Evolutionary conservation across 306 rosid genomes (phyloP), one percentile per base, ranked within the genome.

Genomic region (Vicia faba): DNA sequence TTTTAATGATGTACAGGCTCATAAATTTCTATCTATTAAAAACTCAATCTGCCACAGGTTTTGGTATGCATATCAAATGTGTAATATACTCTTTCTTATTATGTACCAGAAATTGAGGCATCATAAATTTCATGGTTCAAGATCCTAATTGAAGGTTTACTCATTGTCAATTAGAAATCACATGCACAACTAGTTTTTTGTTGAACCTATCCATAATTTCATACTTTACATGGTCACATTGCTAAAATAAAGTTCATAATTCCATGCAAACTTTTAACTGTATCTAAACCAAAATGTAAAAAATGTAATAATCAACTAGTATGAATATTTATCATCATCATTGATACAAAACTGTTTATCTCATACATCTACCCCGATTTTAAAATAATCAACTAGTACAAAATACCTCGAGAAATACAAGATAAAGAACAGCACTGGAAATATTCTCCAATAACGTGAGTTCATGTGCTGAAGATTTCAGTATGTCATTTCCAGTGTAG

Each of bases 401-500:
- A 29, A 5, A 73, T 6, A 33, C 45, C 65, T 54, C 49, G 13
- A 65, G 59, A 65, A 73, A 51, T 40, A 38, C 9, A 6, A 51
- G 33, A 39, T 39, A 53, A 13, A 31, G 7, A 44, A 56, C 66
- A 44, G 14, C 56, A 13, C 33, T 7, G 2, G 60, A 40, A 36
- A 33, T 19, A 14, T 44, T 55, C 13, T 36, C 66, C 51, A 25
- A 69, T 54, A 40, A 41, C 14, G 6, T 4, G 10, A 61, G 19
- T 14, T 54, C 55, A 8, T 16, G 33, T 53, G 61, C 12, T 46
- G 20, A 70, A 15, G 36, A 26, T 5, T 41, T 72, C 66, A 51
- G 61, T 18, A 18, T 13, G 38, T 16, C 23, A 53, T 14, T 54
- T 19, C 59, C 33, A 9, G 8, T 20, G 33, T 29, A 50, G 58